phyloP scores from a whole-genome alignment of 2,329 filamentous ascomycete species.

The Dothiorella sarmentorum region DNA sequence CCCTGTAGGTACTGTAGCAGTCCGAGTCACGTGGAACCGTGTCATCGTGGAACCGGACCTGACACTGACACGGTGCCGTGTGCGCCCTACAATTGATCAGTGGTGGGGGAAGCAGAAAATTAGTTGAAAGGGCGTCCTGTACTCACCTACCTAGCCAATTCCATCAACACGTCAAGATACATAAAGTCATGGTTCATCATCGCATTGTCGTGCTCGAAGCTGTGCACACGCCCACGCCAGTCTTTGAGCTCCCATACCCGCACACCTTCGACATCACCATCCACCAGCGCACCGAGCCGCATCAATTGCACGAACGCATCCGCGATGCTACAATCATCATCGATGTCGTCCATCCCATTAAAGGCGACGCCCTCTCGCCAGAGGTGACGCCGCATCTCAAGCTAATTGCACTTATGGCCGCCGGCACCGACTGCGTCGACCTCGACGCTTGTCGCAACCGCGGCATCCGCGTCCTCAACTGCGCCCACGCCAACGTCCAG shows the following conservation, averaged over 20 bases:
- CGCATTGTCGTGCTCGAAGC: conserved; percentile 47
- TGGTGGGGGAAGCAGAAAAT: background rate
- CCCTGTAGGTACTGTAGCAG: background rate
- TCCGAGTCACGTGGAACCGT: background rate
- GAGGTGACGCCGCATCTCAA: conserved; percentile 42
- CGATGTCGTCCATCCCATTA: conserved; percentile 40
- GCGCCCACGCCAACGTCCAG: conserved; percentile 47
- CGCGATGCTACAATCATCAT: conserved; percentile 48
- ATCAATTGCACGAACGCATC: conserved; percentile 41
- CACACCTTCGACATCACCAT: conserved; percentile 39
- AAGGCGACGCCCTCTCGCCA: conserved; percentile 38
- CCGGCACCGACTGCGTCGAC: conserved; percentile 48
- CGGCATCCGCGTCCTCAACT: conserved; percentile 46
- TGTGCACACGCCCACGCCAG: conserved; percentile 40
- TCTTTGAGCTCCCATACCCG: conserved; percentile 38
- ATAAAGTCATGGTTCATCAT: conserved; percentile 32
- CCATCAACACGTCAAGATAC: too few relatives aligned
- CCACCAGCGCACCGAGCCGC: conserved; percentile 35
- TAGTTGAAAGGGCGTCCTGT: too few relatives aligned
- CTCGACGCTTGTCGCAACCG: conserved; percentile 42
- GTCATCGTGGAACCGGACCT: background rate
- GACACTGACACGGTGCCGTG: background rate
- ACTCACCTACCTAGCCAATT: too few relatives aligned
- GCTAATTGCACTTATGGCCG: conserved; percentile 45
- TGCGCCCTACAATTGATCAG: conserved; percentile 2